Conservation (phyloP, 306 rosid genomes). For the Medicago truncatula region DNA sequence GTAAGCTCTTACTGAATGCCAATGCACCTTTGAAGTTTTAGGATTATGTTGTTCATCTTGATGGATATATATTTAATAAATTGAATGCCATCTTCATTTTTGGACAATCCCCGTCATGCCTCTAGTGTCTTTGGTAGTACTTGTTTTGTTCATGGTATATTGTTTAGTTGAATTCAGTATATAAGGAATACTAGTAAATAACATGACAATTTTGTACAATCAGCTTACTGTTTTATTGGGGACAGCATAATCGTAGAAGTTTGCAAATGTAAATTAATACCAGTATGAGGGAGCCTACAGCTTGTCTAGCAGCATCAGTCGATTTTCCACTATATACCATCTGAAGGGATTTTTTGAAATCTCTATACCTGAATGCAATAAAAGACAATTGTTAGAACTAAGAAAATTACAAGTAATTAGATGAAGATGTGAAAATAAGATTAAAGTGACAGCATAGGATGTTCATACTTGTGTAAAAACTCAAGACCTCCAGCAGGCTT, state of each 20-base stretch:
- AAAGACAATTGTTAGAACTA: slow-evolving; percentile 30
- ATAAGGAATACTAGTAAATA: neutral
- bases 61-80: neutral
- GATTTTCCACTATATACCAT: slow-evolving; percentile 67
- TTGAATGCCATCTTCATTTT: neutral
- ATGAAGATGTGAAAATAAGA: slow-evolving; percentile 32
- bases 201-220: slow-evolving; percentile 7
- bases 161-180: slow-evolving; percentile 7
- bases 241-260: slow-evolving; percentile 30
- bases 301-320: slow-evolving; percentile 70
- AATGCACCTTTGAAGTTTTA: neutral
- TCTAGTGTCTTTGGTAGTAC: neutral
- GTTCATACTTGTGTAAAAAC: slow-evolving; percentile 83
- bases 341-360: slow-evolving; percentile 86
- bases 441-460: slow-evolving; percentile 25
- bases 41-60: neutral
- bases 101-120: neutral
- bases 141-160: neutral
- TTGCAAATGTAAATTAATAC: slow-evolving; percentile 48
- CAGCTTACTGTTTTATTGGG: slow-evolving; percentile 2
- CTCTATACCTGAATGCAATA: slow-evolving; percentile 74
- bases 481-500: slow-evolving; percentile 90
- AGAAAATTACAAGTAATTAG: slow-evolving; percentile 30
- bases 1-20: neutral
- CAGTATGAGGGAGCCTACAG: slow-evolving; percentile 77